phyloP scores from a whole-genome alignment of 148 eudicot species.

The Chenopodium berlandieri region DNA sequence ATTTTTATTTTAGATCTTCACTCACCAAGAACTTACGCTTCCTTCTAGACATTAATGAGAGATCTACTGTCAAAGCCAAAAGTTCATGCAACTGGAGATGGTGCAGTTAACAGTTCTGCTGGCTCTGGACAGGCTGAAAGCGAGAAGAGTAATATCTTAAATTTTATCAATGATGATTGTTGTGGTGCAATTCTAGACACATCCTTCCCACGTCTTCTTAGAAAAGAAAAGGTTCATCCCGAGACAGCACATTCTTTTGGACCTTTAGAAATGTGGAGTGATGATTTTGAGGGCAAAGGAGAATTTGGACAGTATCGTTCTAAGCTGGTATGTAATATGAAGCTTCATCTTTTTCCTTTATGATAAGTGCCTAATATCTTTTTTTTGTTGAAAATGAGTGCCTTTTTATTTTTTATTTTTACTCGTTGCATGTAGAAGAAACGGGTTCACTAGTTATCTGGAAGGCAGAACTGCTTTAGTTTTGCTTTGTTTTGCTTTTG shows the following conservation, averaged over 20 bases:
- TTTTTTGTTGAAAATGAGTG: neutral
- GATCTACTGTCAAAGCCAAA: constrained; percentile 73
- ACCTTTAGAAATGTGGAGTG: constrained; percentile 84
- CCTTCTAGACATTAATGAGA: constrained; percentile 64
- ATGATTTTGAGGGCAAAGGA: constrained; percentile 86
- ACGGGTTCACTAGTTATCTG: neutral
- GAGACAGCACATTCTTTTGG: constrained; percentile 56
- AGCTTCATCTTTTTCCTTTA: neutral
- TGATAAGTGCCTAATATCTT: neutral
- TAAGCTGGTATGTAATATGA: constrained; percentile 62
- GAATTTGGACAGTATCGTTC: constrained; percentile 93
- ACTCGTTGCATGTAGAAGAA: neutral
- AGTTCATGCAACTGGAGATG: constrained; percentile 46
- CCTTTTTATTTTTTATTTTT: neutral
- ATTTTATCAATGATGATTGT: constrained; percentile 62
- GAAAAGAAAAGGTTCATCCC: constrained; percentile 69
- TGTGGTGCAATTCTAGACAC: constrained; percentile 66
- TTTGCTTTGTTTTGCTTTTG: neutral
- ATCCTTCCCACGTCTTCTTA: constrained; percentile 75
- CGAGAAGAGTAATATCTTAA: constrained; percentile 57
- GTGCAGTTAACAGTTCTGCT: constrained; percentile 33
- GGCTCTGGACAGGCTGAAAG: constrained; percentile 55
- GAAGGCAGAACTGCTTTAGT: neutral
- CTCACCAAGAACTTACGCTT: constrained; percentile 9
- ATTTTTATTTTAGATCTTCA: constrained; percentile 6